Evolutionary conservation across 345 rosid species (phyloP).

Genomic region (Atalantia buxifolia): DNA sequence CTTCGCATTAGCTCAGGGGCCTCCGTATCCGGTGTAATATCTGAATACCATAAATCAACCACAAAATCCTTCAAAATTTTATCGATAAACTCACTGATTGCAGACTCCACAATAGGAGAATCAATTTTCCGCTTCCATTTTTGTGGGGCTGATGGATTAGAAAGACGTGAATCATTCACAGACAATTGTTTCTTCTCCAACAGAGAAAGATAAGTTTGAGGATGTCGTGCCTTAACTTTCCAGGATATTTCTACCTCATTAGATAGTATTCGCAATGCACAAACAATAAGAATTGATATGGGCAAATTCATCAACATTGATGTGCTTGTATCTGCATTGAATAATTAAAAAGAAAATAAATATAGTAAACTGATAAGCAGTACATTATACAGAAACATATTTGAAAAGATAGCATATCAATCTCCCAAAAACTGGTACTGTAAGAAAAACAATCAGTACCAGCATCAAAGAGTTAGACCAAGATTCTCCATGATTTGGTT

Average conservation of each 20-base stretch:
- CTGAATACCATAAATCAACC: conserved; percentile 83
- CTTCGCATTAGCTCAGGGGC: conserved; percentile 78
- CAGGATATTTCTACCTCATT: conserved; percentile 76
- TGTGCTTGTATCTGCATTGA: conserved; percentile 78
- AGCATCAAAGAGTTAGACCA: background rate
- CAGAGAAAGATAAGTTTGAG: conserved; percentile 44
- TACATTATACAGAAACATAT: background rate
- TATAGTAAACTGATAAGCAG: background rate
- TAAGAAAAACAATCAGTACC: background rate
- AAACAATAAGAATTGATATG: conserved; percentile 58
- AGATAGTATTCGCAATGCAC: conserved; percentile 44
- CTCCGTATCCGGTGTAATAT: conserved; percentile 87
- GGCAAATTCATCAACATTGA: conserved; percentile 97
- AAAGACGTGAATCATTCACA: conserved; percentile 68
- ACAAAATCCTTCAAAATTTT: conserved; percentile 86
- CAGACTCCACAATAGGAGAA: conserved; percentile 81
- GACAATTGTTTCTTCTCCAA: conserved; percentile 76
- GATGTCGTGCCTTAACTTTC: conserved; percentile 37
- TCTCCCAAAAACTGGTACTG: background rate
- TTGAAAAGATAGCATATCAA: background rate
- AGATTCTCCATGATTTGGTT: background rate
- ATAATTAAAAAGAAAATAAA: background rate
- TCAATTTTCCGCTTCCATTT: conserved; percentile 86
- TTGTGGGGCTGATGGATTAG: conserved; percentile 41
- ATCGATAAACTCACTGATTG: conserved; percentile 66